Base-by-base conservation (phyloP, 2,329 filamentous ascomycete species). In the Fusarium proliferatum region DNA sequence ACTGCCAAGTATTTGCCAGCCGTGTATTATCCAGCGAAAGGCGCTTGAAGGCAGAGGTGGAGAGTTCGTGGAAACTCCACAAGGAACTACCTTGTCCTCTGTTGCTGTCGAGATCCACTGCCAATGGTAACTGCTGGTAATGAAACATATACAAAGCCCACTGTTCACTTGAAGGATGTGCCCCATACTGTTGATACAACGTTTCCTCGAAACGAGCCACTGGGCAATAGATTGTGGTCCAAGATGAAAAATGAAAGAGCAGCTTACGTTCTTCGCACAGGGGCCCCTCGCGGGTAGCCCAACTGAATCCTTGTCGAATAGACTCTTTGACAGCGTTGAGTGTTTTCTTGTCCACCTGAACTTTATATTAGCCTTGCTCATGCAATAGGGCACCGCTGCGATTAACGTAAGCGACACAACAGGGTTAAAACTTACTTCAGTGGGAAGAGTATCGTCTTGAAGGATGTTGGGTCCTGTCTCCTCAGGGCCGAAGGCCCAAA, bases 401-500 rank as follows among this genome's bases (percentile, higher is more conserved):
- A 46, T 49, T 26, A 63, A 39, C 23, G 28, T 23, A 21, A 51
- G n/a, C 36, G 38, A 38, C 42, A 41, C 42, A 28, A 17, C 56
- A 59, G 52, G 34, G 52, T 19, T 41, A n/a, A 56, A 55, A 59
- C 88, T 82, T 83, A 91, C 90, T 82, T 98, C 95, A 30, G 94
- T 94, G 7, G 96, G 95, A 23, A 99, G 86, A 23, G 96, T 99
- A 82, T 99, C 96, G 82, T 99, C 96, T 82, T 98, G 95, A 56
- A 99, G 86, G 74, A 99, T 96, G 82, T 99, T 99, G 10, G 96
- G 94, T 1, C 95, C 94, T 86, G 91, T 93, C 74, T 99, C 96
- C 66, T 98, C 96, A 8, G 96, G 96, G 6, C 96, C 96, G 84
- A 99, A 99, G 3, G 96, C 96, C 96, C 96, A 99, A 79, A 99